Evolutionary conservation across 192 early-diverging fungal species (phyloP).

Genomic region (Chytriomyces sp.): DNA sequence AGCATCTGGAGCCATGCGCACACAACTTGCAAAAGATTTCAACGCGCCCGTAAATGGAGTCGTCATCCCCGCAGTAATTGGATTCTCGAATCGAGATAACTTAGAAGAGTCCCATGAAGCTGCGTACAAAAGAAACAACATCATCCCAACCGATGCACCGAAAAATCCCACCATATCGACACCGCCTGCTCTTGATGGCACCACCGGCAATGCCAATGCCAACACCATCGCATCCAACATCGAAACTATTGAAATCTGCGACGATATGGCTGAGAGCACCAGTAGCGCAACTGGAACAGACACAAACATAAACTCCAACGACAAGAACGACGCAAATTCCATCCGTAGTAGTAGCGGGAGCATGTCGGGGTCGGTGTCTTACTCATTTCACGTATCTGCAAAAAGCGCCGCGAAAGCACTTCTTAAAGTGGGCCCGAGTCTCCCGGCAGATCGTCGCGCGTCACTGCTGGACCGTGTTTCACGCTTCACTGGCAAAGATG

Average conservation of each 20-base stretch:
- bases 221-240: neutral
- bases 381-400: neutral
- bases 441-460: neutral
- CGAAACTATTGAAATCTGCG: neutral
- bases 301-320: neutral
- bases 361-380: too few species aligned
- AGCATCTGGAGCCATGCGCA: neutral
- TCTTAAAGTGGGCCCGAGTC: neutral
- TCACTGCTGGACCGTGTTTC: slow-evolving; percentile 5
- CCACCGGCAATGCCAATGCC: neutral
- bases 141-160: neutral
- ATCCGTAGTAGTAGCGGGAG: neutral
- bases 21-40: slow-evolving; percentile 7
- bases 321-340: neutral
- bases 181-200: neutral
- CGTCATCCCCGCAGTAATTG: neutral
- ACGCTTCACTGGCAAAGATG: slow-evolving; percentile 1
- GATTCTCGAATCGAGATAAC: neutral
- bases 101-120: neutral
- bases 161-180: neutral
- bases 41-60: slow-evolving; percentile 13
- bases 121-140: neutral
- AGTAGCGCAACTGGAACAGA: neutral
- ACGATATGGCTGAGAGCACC: neutral
- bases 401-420: slow-evolving; percentile 19